phyloP scores from a whole-genome alignment of 2,329 filamentous ascomycete species.

The Fusarium neocosmosporiellum region DNA sequence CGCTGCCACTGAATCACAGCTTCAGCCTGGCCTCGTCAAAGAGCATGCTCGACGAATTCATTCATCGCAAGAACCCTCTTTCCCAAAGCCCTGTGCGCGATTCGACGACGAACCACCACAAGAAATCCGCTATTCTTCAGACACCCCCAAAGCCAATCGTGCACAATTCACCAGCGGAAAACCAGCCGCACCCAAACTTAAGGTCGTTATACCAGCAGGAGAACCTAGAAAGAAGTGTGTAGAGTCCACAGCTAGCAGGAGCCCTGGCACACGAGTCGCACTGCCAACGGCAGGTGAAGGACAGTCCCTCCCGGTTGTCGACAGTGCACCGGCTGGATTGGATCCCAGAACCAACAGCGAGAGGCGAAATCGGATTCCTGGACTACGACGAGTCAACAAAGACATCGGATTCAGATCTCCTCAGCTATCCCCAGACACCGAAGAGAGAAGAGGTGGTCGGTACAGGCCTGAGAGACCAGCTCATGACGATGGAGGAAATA shows the following conservation, averaged over 20 bases:
- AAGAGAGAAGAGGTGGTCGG: neutral
- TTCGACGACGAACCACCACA: slow-evolving; percentile 18
- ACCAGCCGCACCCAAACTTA: slow-evolving; percentile 1
- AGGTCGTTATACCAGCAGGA: neutral
- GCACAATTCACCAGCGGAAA: slow-evolving; percentile 16
- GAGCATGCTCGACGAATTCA: neutral
- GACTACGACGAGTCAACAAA: slow-evolving; percentile 8
- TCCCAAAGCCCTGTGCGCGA: slow-evolving; percentile 17
- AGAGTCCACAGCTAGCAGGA: slow-evolving; percentile 26
- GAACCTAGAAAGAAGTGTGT: slow-evolving; percentile 3
- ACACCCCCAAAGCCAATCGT: neutral
- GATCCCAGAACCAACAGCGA: slow-evolving; percentile 2
- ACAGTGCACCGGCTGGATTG: slow-evolving; percentile 3
- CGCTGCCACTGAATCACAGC: slow-evolving; percentile 6
- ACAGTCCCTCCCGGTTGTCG: neutral
- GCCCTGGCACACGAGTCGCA: neutral
- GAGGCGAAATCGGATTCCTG: slow-evolving; percentile 7
- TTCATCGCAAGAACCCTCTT: neutral
- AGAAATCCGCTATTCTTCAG: slow-evolving; percentile 19
- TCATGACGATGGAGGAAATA: slow-evolving; percentile 22
- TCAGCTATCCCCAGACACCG: slow-evolving; percentile 1
- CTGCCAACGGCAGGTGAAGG: slow-evolving; percentile 1
- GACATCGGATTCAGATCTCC: slow-evolving; percentile 5
- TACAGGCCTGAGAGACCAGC: neutral
- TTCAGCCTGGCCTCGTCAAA: slow-evolving; percentile 7